Evolutionary conservation across 345 rosid species (phyloP).

Genomic region (Brassica nigra): DNA sequence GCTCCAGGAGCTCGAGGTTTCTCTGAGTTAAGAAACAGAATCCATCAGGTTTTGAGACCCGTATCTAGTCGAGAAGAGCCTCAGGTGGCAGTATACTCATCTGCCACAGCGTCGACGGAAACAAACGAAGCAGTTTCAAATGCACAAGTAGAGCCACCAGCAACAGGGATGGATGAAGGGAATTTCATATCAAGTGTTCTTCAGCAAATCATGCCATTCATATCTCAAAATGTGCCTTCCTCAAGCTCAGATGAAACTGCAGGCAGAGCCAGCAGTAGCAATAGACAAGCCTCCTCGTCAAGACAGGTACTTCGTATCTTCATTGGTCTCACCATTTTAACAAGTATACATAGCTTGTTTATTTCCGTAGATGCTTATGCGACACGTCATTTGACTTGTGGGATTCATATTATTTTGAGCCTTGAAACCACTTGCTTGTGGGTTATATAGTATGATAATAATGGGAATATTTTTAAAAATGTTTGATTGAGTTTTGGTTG

Average conservation of each 20-base stretch:
- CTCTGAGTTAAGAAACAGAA: constrained; percentile 35
- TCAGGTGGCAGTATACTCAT: constrained; percentile 30
- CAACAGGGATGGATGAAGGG: constrained; percentile 47
- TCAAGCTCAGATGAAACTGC: constrained; percentile 34
- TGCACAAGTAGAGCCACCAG: constrained; percentile 35
- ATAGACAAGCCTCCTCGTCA: constrained; percentile 39
- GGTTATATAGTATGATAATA: background rate
- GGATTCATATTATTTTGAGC: background rate
- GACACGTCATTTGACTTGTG: background rate
- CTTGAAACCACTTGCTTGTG: background rate
- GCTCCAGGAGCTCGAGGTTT: constrained; percentile 30
- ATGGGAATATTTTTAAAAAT: background rate
- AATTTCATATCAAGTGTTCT: constrained; percentile 53
- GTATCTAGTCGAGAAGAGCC: constrained; percentile 46
- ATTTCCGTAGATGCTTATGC: constrained; percentile 3
- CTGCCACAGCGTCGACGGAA: constrained; percentile 30
- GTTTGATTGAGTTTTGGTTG: constrained; percentile 14
- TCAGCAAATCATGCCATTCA: constrained; percentile 54
- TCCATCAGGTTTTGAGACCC: constrained; percentile 51
- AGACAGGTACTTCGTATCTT: constrained; percentile 35
- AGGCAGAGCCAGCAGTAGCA: constrained; percentile 24
- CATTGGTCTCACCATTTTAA: background rate
- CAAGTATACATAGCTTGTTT: background rate
- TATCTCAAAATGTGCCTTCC: constrained; percentile 41
- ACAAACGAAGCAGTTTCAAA: constrained; percentile 36